Base-by-base conservation (phyloP, 495 filamentous ascomycete species). In the Aspergillus saccharolyticus region DNA sequence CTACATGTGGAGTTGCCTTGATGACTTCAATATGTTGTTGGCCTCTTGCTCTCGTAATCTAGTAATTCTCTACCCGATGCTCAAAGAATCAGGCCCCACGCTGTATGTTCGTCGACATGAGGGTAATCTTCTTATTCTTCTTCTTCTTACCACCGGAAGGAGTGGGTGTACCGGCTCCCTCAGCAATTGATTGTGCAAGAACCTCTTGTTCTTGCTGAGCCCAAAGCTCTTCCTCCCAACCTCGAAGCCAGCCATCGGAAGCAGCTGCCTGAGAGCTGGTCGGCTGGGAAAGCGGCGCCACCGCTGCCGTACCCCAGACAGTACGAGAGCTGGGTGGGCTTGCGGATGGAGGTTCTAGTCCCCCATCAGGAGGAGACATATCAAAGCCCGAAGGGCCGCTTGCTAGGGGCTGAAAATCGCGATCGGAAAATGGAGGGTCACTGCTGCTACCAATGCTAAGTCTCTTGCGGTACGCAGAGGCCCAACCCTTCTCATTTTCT, bases 101-200 rank as follows among this genome's bases (percentile, higher is more conserved):
- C 58, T 86, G 78, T 43, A 80, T 85, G 67, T 82, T 89, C 33
- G 91, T 96, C 56, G 89, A 91, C 91, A 96, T 96, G 55, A 96
- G 68, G 10, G 90, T 96, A 52, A 96, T 96, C 78, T 95, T 94
- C 75, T 95, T 91, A 52, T 82, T 85, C 74, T 95, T 96, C 78
- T 93, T 96, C 73, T 89, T 91, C 75, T 89, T 91, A 52, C 79
- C 64, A 44, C 60, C 67, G 44, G 58, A 62, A 55, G 52, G 62
- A 19, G 72, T 2, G 20, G 54, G 58, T 19, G 33, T 15, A 39
- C 59, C 63, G 43, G 61, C 68, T 14, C 63, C 69, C 43, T 72
- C 70, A 21, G 63, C 45, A 15, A 60, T 61, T 16, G 67, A 68
- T 33, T 73, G 70, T 1, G 74, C 72, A 14, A 78, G 64, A n/a